Conservation (phyloP, 495 filamentous ascomycete species). For the Tuber calosporum region DNA sequence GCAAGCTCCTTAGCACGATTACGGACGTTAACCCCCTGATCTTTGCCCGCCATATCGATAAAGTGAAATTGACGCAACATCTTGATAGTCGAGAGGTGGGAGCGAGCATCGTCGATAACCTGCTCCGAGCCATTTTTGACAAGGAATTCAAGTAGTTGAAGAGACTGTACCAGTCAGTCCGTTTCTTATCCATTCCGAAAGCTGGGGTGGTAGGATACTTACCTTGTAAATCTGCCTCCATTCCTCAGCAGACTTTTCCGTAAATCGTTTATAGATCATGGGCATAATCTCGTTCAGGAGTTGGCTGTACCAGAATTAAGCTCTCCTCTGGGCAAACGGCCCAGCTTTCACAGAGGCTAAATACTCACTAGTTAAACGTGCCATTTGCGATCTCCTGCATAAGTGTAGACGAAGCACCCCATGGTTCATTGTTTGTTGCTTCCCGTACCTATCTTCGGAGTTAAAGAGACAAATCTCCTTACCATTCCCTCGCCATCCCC, state of each 20-base stretch:
- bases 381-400: conserved; percentile 98
- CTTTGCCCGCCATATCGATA: conserved; percentile 94
- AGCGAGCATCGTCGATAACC: conserved; percentile 94
- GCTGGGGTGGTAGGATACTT: conserved; percentile 5
- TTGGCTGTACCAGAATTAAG: conserved; percentile 56
- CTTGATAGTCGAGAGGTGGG: conserved; percentile 87
- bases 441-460: conserved; percentile 64
- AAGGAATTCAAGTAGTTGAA: conserved; percentile 93
- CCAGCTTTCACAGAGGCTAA: background rate
- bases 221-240: conserved; percentile 99
- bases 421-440: conserved; percentile 96
- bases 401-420: conserved; percentile 82
- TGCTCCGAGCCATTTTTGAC: conserved; percentile 98
- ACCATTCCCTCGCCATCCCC: conserved; percentile 17
- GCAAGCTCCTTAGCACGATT: conserved; percentile 93
- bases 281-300: conserved; percentile 99
- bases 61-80: conserved; percentile 99
- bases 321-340: background rate
- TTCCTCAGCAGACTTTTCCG: conserved; percentile 94
- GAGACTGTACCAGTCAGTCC: conserved; percentile 48
- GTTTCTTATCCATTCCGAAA: too few species aligned
- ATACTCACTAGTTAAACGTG: conserved; percentile 90
- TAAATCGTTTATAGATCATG: conserved; percentile 99
- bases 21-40: conserved; percentile 95
- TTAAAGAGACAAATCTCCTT: conserved; percentile 34